phyloP scores from a whole-genome alignment of 2,329 filamentous ascomycete genomes.

The Amphichorda felina region DNA sequence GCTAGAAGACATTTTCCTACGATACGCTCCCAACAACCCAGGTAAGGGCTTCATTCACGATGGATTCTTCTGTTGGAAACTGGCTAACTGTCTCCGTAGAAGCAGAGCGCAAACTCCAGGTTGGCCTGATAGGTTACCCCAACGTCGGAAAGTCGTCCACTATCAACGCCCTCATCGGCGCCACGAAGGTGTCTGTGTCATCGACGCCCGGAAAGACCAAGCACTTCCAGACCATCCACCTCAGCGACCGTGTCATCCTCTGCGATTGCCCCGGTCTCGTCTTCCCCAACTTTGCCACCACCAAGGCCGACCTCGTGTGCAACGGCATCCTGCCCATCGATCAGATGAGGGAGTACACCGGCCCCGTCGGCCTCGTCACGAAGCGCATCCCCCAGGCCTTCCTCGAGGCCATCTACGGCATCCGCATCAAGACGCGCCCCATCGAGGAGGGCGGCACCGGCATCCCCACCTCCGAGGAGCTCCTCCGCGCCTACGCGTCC shows the following conservation, averaged over 20 bases:
- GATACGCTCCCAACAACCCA: conserved; percentile 46
- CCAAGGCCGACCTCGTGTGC: conserved; percentile 91
- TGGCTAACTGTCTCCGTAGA: conserved; percentile 22
- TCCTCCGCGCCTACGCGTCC: conserved; percentile 75
- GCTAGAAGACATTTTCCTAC: conserved; percentile 76
- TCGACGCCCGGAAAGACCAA: conserved; percentile 97
- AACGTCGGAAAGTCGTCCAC: conserved; percentile 99
- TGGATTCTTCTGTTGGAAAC: not conserved
- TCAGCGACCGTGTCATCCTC: conserved; percentile 78
- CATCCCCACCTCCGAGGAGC: conserved; percentile 68
- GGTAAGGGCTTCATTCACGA: too few species aligned
- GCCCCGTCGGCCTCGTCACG: conserved; percentile 73
- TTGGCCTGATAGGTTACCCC: conserved; percentile 92
- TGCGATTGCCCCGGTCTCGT: conserved; percentile 98
- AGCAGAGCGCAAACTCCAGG: conserved; percentile 58
- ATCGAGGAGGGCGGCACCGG: conserved; percentile 90
- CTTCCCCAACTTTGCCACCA: conserved; percentile 94
- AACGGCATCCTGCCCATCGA: conserved; percentile 94
- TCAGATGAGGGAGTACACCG: conserved; percentile 85
- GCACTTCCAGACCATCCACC: conserved; percentile 96
- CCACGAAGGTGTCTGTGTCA: conserved; percentile 97
- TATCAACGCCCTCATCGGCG: conserved; percentile 96
- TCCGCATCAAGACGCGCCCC: conserved; percentile 71
- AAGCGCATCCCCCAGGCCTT: conserved; percentile 78
- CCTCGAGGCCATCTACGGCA: conserved; percentile 86